These are phyloP conservation scores for Candida corydali DNA, from an alignment of 805 yeast genomes.

Conservation along the genomic window DNA sequence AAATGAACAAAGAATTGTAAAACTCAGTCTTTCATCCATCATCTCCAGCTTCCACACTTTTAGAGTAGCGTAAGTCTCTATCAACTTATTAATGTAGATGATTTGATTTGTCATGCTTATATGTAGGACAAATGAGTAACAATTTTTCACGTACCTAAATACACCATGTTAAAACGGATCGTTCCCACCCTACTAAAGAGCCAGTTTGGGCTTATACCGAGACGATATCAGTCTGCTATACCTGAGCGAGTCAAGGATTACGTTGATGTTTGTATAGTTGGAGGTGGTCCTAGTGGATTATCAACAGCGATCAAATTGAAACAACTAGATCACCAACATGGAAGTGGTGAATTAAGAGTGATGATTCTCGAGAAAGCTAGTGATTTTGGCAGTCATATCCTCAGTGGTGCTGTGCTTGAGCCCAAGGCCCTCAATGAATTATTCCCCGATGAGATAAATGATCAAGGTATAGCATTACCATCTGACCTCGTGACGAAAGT, in stretches of 20 bases:
- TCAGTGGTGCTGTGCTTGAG: conserved; percentile 92
- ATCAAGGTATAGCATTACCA: conserved; percentile 67
- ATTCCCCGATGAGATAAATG: conserved; percentile 60
- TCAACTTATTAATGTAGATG: not conserved
- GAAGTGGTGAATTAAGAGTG: conserved; percentile 69
- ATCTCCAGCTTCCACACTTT: no score
- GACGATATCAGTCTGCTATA: not conserved
- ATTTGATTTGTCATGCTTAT: not conserved
- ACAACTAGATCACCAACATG: conserved; percentile 68
- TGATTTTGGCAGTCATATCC: conserved; percentile 88
- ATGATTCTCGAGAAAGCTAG: conserved; percentile 89
- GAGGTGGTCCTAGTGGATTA: conserved; percentile 97
- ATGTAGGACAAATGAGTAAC: not conserved
- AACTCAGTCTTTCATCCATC: no score
- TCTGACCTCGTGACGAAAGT: conserved; percentile 72
- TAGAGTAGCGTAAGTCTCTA: no score
- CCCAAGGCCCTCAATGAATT: conserved; percentile 85
- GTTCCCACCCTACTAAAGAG: not conserved
- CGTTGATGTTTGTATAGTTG: conserved; percentile 93
- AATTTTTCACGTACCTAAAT: not conserved
- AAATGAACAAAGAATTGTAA: no score
- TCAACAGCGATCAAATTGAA: conserved; percentile 89
- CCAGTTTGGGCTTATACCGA: not conserved
- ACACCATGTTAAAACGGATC: not conserved
- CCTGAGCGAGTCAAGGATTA: conserved; percentile 67